Percentiles rank a stretch among this genome's conserved stretches.
These are phyloP conservation scores for Polysphondylium violaceum DNA, from an alignment of 78 protist species.

Conservation along the genomic window DNA sequence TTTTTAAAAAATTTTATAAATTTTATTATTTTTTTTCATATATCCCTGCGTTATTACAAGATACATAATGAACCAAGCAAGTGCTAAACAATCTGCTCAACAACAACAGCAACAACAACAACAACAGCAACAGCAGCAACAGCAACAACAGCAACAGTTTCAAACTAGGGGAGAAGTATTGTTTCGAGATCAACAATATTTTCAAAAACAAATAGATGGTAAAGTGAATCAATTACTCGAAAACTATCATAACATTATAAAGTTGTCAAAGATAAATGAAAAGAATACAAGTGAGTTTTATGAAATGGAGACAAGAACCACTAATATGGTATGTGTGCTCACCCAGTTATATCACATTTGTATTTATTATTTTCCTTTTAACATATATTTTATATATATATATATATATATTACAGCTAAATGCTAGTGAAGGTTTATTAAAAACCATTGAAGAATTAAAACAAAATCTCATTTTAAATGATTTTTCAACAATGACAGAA, in stretches of 20 bases:
- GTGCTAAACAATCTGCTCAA: too few species aligned
- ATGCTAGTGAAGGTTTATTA: slow-evolving; percentile 62
- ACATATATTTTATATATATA: neutral
- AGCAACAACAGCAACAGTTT: neutral
- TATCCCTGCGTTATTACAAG: too few species aligned
- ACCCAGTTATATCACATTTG: neutral
- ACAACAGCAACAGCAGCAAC: too few species aligned
- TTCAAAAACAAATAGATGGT: slow-evolving; percentile 70
- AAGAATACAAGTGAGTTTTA: slow-evolving; percentile 37
- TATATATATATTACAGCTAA: neutral
- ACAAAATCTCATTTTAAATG: slow-evolving; percentile 69
- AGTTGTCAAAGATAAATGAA: slow-evolving; percentile 60
- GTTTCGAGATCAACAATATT: slow-evolving; percentile 70
- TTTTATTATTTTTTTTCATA: too few species aligned
- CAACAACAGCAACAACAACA: too few species aligned
- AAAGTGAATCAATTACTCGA: slow-evolving; percentile 50
- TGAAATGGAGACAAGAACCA: slow-evolving; percentile 75
- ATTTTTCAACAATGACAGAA: slow-evolving; percentile 62
- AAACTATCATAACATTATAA: slow-evolving; percentile 50
- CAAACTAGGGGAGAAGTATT: slow-evolving; percentile 58
- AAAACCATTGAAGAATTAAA: slow-evolving; percentile 68
- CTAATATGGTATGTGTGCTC: slow-evolving; percentile 37
- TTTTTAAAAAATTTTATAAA: too few species aligned
- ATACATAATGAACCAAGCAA: too few species aligned
- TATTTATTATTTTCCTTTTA: neutral